These are phyloP conservation scores for Aureobasidium sp. DNA, from an alignment of 2,329 filamentous ascomycete species.

Conservation along the genomic window DNA sequence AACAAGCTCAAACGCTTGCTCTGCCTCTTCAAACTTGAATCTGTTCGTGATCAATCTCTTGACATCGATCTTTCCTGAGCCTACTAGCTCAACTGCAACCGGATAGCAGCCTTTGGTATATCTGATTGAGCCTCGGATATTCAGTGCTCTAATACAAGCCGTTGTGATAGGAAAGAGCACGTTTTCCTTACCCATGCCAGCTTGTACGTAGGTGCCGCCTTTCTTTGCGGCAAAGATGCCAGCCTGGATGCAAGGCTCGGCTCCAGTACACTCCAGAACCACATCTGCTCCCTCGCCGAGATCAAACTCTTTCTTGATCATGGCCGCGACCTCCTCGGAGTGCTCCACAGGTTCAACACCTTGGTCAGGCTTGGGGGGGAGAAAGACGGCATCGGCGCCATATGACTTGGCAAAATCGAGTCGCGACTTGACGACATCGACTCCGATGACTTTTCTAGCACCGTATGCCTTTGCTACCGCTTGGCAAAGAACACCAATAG, in stretches of 20 bases:
- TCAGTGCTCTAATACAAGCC: slow-evolving; percentile 40
- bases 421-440: slow-evolving; percentile 75
- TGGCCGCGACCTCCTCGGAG: slow-evolving; percentile 30
- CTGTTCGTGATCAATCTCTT: slow-evolving; percentile 33
- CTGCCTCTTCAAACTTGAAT: slow-evolving; percentile 37
- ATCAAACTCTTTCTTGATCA: slow-evolving; percentile 30
- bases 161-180: slow-evolving; percentile 44
- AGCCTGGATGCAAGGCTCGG: slow-evolving; percentile 39
- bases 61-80: slow-evolving; percentile 36
- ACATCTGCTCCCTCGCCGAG: slow-evolving; percentile 41
- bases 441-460: slow-evolving; percentile 73
- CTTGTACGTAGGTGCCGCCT: slow-evolving; percentile 43
- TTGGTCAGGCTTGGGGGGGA: slow-evolving; percentile 25
- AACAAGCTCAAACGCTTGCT: slow-evolving; percentile 40
- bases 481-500: slow-evolving; percentile 75
- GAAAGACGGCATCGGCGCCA: slow-evolving; percentile 37
- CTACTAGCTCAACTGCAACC: slow-evolving; percentile 41
- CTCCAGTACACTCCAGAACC: slow-evolving; percentile 42
- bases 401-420: slow-evolving; percentile 63
- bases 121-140: slow-evolving; percentile 42
- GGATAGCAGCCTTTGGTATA: slow-evolving; percentile 45
- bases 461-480: slow-evolving; percentile 79
- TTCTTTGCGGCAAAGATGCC: slow-evolving; percentile 37
- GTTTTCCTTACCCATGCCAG: slow-evolving; percentile 42
- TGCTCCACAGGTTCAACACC: slow-evolving; percentile 29